A percentile compares a stretch with the other conserved stretches of the same genome.
phyloP scores from a whole-genome alignment of 1,284 basidiomycete genomes.

The Takashimella tepidaria region DNA sequence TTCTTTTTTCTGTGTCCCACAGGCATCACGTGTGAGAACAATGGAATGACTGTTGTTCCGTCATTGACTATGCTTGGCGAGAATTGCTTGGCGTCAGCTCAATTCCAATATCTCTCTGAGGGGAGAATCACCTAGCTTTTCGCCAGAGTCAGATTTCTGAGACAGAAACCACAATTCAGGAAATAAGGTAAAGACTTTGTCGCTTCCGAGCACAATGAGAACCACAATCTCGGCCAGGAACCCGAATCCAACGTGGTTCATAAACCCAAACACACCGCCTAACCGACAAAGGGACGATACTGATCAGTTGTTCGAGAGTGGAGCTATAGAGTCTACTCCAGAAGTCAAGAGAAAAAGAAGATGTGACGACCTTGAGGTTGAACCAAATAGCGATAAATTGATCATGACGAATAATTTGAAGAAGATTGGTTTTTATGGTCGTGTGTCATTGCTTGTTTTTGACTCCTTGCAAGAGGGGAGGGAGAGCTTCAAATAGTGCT shows the following conservation, averaged over 20 bases:
- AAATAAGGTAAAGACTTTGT: neutral
- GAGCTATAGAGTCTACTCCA: slow-evolving; percentile 6
- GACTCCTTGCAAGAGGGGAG: slow-evolving; percentile 4
- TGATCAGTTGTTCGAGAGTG: slow-evolving; percentile 10
- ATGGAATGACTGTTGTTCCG: neutral
- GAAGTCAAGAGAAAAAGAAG: slow-evolving; percentile 8
- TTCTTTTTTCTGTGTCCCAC: too few species aligned
- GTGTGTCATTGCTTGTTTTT: slow-evolving; percentile 11
- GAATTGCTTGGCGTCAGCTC: neutral
- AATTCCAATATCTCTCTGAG: too few species aligned
- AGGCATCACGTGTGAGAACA: too few species aligned
- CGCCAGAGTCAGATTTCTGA: too few species aligned
- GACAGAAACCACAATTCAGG: neutral
- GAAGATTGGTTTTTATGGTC: slow-evolving; percentile 11
- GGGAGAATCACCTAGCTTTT: too few species aligned
- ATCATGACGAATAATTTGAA: too few species aligned
- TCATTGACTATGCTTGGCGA: neutral
- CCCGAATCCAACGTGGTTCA: neutral
- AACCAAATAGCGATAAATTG: too few species aligned
- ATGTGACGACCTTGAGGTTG: too few species aligned
- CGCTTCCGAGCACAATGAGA: neutral
- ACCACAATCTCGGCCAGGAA: neutral
- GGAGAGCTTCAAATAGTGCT: neutral
- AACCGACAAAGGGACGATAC: slow-evolving; percentile 13
- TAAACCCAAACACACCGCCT: slow-evolving; percentile 6